Conservation (phyloP, 169 alveolate genomes). For the Eimeria sp. region DNA sequence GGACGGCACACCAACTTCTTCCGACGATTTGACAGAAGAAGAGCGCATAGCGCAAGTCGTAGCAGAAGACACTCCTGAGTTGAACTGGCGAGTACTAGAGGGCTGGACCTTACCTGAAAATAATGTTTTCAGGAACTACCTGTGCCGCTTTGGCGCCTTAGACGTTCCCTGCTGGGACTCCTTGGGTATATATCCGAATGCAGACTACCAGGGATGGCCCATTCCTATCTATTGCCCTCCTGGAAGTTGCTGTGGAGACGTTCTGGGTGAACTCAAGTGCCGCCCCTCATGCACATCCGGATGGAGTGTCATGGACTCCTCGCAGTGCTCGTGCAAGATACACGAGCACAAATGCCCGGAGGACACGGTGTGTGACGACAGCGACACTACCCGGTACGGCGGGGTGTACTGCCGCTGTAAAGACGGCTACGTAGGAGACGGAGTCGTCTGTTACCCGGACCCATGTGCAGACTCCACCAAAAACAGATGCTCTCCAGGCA, state of each 20-base stretch:
- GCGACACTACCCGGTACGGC: background rate
- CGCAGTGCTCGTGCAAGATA: slow-evolving; percentile 14
- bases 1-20: background rate
- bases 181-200: background rate
- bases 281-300: background rate
- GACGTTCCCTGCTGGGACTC: slow-evolving; percentile 51
- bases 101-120: slow-evolving; percentile 65
- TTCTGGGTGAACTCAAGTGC: background rate
- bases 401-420: slow-evolving; percentile 59
- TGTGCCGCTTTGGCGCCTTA: slow-evolving; percentile 37
- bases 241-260: slow-evolving; percentile 33
- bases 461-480: slow-evolving; percentile 26
- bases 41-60: slow-evolving; percentile 4
- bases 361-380: slow-evolving; percentile 24
- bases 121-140: slow-evolving; percentile 27
- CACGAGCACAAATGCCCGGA: slow-evolving; percentile 19
- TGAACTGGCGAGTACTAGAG: background rate
- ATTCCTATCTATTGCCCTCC: slow-evolving; percentile 53
- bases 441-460: slow-evolving; percentile 40
- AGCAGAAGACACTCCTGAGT: slow-evolving; percentile 9
- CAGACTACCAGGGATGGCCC: background rate
- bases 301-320: background rate
- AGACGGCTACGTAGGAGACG: slow-evolving; percentile 59
- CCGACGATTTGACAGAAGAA: background rate
- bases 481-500: slow-evolving; percentile 40